Conservation (phyloP, 164 flowering plant genomes). For the Chimonanthus praecox region DNA sequence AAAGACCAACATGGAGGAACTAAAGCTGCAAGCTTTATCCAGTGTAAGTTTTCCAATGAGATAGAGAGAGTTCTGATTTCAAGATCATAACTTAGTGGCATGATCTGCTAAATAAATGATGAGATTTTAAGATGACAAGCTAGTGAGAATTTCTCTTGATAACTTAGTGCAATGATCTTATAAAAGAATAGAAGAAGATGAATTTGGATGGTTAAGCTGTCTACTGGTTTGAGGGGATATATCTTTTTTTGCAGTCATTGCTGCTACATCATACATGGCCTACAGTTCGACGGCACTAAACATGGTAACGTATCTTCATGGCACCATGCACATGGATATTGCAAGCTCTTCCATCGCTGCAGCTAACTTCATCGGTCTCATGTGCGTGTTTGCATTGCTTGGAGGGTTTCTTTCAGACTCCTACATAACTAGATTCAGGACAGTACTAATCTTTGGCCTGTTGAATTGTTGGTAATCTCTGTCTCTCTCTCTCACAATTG, state of each 20-base stretch:
- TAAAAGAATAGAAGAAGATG: not conserved
- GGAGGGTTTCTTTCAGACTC: conserved; percentile 23
- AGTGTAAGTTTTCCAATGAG: conserved; percentile 11
- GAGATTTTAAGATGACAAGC: no score
- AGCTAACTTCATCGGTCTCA: conserved; percentile 18
- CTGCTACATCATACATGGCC: conserved; percentile 7
- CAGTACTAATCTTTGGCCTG: conserved; percentile 15
- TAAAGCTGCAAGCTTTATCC: conserved; percentile 15
- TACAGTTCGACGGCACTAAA: conserved; percentile 7
- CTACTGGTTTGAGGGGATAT: no score
- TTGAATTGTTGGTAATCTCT: conserved; percentile 14
- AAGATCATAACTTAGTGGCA: no score
- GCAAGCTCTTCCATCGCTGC: conserved; percentile 13
- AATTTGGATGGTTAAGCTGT: no score
- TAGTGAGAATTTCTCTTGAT: no score
- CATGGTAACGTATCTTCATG: conserved; percentile 13
- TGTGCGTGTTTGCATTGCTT: conserved; percentile 13
- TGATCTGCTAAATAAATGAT: no score
- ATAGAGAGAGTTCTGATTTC: not conserved
- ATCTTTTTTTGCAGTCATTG: conserved; percentile 6
- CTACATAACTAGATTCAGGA: conserved; percentile 20
- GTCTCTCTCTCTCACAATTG: not conserved
- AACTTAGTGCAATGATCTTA: not conserved
- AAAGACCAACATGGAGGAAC: conserved; percentile 17
- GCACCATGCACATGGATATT: conserved; percentile 16